Percentiles rank a stretch among this genome's conserved stretches.
phyloP scores from a whole-genome alignment of 768 basidiomycete genomes.

The Auricularia sp. region DNA sequence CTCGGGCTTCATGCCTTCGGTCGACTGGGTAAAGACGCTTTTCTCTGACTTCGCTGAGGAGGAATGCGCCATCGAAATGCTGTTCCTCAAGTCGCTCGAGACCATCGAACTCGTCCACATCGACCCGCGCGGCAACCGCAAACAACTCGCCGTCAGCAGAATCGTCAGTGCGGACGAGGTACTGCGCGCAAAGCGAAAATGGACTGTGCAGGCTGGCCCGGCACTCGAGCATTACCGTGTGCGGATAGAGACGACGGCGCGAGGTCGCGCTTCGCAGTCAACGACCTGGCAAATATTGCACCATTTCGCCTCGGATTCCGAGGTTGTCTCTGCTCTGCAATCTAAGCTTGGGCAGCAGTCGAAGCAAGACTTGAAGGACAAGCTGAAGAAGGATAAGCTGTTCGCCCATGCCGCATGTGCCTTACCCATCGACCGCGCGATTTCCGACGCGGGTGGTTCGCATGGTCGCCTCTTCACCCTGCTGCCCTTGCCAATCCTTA shows the following conservation, averaged over 20 bases:
- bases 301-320: not conserved
- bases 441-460: not conserved
- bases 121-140: constrained; percentile 12
- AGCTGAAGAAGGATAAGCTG: constrained; percentile 32
- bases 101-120: constrained; percentile 33
- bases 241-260: no score
- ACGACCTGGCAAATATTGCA: no score
- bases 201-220: not conserved
- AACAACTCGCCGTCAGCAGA: constrained; percentile 6
- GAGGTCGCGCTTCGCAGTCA: no score
- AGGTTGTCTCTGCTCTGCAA: constrained; percentile 14
- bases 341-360: constrained; percentile 17
- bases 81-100: constrained; percentile 33
- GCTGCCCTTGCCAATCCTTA: constrained; percentile 36
- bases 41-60: constrained; percentile 30
- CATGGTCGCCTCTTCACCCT: constrained; percentile 38
- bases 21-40: constrained; percentile 27
- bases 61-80: constrained; percentile 30
- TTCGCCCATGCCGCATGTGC: constrained; percentile 23
- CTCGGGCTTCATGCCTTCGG: not conserved
- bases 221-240: not conserved
- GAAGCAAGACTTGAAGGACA: constrained; percentile 1
- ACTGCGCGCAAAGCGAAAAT: not conserved
- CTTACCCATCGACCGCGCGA: constrained; percentile 19
- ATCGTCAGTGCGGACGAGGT: not conserved